Evolutionary conservation across 2,329 filamentous ascomycete genomes (phyloP).

Genomic region (Pseudopithomyces chartarum): DNA sequence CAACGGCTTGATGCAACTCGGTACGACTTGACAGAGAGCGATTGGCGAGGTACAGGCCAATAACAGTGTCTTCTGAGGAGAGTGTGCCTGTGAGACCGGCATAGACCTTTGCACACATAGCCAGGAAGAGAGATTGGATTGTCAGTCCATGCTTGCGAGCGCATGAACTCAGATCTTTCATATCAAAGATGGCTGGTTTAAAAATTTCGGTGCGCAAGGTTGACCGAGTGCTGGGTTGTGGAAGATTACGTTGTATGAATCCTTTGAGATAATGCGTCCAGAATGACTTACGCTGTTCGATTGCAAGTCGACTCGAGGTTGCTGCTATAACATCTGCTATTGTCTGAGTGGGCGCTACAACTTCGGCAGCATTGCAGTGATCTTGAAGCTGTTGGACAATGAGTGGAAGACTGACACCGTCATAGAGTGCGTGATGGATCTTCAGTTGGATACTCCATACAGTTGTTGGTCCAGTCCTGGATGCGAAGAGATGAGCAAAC

Average conservation of each 20-base stretch:
- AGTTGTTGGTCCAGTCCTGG: conserved; percentile 18
- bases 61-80: conserved; percentile 54
- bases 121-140: conserved; percentile 76
- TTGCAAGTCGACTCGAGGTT: conserved; percentile 1
- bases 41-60: conserved; percentile 87
- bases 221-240: conserved; percentile 29
- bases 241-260: conserved; percentile 11
- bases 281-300: conserved; percentile 48
- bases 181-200: conserved; percentile 52
- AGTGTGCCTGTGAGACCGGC: conserved; percentile 30
- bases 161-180: no score
- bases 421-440: conserved; percentile 88
- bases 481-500: conserved; percentile 45
- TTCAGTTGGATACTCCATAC: conserved; percentile 50
- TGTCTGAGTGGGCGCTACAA: conserved; percentile 26
- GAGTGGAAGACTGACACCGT: conserved; percentile 75
- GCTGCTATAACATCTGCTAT: conserved; percentile 50
- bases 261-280: conserved; percentile 55
- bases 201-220: conserved; percentile 52
- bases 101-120: conserved; percentile 66
- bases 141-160: conserved; percentile 60
- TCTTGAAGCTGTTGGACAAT: conserved; percentile 61
- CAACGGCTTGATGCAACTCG: conserved; percentile 57
- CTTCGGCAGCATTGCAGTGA: conserved; percentile 43
- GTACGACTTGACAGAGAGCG: conserved; percentile 59